phyloP scores from a whole-genome alignment of 208 protist genomes.

The Leishmania arabica region DNA sequence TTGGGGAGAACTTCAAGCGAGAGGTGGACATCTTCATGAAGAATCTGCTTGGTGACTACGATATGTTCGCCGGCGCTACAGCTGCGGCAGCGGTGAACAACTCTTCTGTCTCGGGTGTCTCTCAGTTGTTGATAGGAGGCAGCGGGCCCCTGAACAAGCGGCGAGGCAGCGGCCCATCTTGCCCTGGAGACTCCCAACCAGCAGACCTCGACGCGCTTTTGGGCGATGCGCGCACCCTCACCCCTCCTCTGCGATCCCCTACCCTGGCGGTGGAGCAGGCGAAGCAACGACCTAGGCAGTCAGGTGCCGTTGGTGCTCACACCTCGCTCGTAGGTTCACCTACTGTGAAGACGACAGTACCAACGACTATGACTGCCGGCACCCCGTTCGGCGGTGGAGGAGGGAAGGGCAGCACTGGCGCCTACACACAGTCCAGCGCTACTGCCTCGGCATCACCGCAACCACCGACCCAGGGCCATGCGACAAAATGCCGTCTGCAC shows the following conservation, averaged over 20 bases:
- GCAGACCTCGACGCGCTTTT: slow-evolving; percentile 18
- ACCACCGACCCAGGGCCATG: not conserved
- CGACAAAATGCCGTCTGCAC: slow-evolving; percentile 4
- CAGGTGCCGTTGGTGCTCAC: not conserved
- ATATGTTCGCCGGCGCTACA: slow-evolving; percentile 5
- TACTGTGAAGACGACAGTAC: not conserved
- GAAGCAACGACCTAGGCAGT: not conserved
- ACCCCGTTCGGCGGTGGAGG: not conserved
- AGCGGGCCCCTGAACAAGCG: not conserved
- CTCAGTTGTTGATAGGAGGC: not conserved
- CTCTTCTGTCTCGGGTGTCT: not conserved
- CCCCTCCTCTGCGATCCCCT: not conserved
- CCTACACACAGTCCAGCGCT: not conserved
- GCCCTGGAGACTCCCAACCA: slow-evolving; percentile 6
- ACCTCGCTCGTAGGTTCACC: no score
- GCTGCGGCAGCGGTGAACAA: not conserved
- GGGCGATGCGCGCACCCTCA: slow-evolving; percentile 12
- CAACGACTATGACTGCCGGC: not conserved
- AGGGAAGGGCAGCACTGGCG: not conserved
- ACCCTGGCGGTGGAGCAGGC: not conserved
- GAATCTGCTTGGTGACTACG: slow-evolving; percentile 29
- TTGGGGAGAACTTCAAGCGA: slow-evolving; percentile 38
- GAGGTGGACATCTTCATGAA: slow-evolving; percentile 47
- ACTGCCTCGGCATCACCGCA: not conserved
- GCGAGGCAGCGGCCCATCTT: not conserved